Evolutionary conservation across 2,329 filamentous ascomycete genomes (phyloP), one percentile per base, ranked within the genome.

Genomic region (Xylaria sp.): DNA sequence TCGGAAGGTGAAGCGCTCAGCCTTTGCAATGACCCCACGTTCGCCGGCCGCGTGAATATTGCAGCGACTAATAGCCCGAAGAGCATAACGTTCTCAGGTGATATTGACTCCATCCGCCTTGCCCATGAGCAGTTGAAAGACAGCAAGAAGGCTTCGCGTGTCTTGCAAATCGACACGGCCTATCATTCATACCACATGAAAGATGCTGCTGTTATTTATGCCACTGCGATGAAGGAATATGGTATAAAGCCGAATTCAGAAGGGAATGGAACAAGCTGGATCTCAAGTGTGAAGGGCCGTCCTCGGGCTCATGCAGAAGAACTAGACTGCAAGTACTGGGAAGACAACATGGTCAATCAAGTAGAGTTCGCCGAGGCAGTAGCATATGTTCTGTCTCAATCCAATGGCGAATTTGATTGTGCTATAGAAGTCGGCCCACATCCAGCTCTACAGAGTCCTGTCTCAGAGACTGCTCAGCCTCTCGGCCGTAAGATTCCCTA

Each of bases 101-200:
- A 79, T 51, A 21, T 75, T 2, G 72, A 75, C 8, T 64, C 55
- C 29, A 72, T 79, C 2, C 27, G 66, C 1, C 35, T 63, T 16
- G 76, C 75, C 8, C 63, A 72, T 23, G 63, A 71, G 1, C 48
- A 73, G 48, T 65, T 79, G 5, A 48, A 44, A 0, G 57, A 53
- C 8, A 48, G 69, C 6, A 53, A 74, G 1, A 80, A 73, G 58
- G 82, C 83, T 58, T 77, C 78, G 0, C 75, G 81, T 1, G 12
- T 78, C 0, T 74, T 86, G 6, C 70, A 72, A 1, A 80, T 86
- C 0, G 82, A 85, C 53, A 83, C 79, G 0, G 84, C 84, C 0
- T 86, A 86, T 60, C 84, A 86, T 73, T 86, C 84, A 0, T 79
- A 78, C 0, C 84, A 86, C 70, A 86, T 86, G 84, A 58, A 73